Conservation (phyloP, 2,329 filamentous ascomycete genomes). For the Acephala macrosclerotiorum region DNA sequence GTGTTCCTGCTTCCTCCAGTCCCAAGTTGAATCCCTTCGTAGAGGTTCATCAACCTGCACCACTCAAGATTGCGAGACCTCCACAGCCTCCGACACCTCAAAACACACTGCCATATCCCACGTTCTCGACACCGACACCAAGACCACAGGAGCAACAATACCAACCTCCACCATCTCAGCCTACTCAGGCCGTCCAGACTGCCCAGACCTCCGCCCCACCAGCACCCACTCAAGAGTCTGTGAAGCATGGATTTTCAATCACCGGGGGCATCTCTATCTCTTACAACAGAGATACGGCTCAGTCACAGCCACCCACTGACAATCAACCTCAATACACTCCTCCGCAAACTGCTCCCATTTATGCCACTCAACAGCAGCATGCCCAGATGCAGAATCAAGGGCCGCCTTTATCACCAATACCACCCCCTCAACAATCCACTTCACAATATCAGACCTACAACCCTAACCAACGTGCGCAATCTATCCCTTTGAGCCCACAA, state of each 20-base stretch:
- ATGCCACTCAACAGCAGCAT: background rate
- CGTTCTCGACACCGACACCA: background rate
- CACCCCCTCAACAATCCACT: constrained; percentile 30
- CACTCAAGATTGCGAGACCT: background rate
- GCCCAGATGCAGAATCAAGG: background rate
- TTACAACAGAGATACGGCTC: background rate
- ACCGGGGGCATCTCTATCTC: background rate
- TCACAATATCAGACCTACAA: constrained; percentile 33
- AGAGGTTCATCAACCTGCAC: background rate
- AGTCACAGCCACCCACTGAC: background rate
- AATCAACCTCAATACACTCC: constrained; percentile 44
- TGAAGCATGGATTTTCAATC: constrained; percentile 20
- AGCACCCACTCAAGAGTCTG: background rate
- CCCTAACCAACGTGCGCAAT: constrained; percentile 37
- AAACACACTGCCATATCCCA: background rate
- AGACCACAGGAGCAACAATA: background rate
- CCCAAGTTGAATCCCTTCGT: background rate
- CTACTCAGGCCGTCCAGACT: too few species aligned
- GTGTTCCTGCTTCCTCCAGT: background rate
- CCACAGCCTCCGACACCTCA: constrained; percentile 8
- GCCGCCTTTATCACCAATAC: background rate
- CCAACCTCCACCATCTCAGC: background rate
- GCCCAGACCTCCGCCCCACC: background rate
- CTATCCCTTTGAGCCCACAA: background rate
- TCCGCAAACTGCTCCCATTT: constrained; percentile 40